These are phyloP conservation scores for Chalciporus pseudorubinellus DNA, from an alignment of 768 basidiomycete genomes.

Conservation along the genomic window DNA sequence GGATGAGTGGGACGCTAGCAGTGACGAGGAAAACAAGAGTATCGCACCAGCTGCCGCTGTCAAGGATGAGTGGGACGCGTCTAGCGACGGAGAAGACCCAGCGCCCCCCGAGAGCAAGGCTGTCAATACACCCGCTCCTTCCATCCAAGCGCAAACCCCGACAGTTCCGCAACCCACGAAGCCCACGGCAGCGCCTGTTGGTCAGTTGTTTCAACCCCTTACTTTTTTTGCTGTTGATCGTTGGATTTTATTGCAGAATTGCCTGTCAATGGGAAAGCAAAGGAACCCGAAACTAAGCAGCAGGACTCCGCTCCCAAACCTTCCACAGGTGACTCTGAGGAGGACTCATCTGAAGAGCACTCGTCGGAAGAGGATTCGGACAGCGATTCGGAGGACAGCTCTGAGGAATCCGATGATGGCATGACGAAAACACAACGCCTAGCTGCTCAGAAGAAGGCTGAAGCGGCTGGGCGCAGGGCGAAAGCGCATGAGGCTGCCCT, in stretches of 20 bases:
- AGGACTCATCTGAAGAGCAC: constrained; percentile 42
- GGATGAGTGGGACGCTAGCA: constrained; percentile 55
- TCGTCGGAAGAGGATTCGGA: constrained; percentile 48
- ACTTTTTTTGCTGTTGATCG: not conserved
- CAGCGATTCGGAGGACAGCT: constrained; percentile 44
- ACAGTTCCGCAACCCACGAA: constrained; percentile 1
- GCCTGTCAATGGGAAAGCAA: constrained; percentile 6
- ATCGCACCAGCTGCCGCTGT: constrained; percentile 33
- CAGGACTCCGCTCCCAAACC: constrained; percentile 29
- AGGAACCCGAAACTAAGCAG: constrained; percentile 23
- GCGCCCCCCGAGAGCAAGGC: constrained; percentile 15
- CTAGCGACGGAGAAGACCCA: constrained; percentile 52
- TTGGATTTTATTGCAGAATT: not conserved
- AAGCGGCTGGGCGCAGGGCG: constrained; percentile 76
- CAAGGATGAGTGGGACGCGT: constrained; percentile 70
- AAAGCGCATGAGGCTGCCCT: constrained; percentile 83
- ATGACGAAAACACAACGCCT: constrained; percentile 66
- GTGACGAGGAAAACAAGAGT: constrained; percentile 38
- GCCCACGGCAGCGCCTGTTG: constrained; percentile 1
- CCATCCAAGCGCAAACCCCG: not conserved
- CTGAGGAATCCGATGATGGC: constrained; percentile 55
- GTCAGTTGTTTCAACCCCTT: constrained; percentile 9
- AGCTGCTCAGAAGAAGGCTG: constrained; percentile 71
- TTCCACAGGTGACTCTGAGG: constrained; percentile 26
- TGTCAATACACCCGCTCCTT: constrained; percentile 6